Conservation (phyloP, 768 basidiomycete genomes). For the Epithele typhae region DNA sequence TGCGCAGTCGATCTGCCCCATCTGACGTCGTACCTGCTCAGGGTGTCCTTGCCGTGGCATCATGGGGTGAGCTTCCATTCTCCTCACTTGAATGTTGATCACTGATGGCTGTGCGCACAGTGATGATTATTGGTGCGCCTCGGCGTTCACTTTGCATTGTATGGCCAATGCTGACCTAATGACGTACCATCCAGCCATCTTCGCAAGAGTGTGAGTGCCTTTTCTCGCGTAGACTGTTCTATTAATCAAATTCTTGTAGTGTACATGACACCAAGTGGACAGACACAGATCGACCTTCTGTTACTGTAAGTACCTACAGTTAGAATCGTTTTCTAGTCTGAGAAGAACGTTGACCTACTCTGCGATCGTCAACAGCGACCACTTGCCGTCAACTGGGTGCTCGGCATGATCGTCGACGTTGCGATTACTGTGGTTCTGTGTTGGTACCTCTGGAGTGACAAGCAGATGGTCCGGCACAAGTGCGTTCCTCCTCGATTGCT, state of each 20-base stretch:
- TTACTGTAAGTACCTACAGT: background rate
- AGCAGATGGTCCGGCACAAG: constrained; percentile 1
- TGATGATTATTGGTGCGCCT: no score
- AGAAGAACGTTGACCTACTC: no score
- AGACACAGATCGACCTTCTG: background rate
- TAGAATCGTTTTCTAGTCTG: background rate
- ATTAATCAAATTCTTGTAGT: no score
- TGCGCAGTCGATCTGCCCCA: no score
- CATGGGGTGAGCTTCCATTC: constrained; percentile 6
- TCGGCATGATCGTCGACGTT: constrained; percentile 5
- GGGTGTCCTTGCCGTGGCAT: constrained; percentile 3
- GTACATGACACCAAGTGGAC: background rate
- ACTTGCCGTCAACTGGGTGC: constrained; percentile 5
- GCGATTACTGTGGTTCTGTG: constrained; percentile 5
- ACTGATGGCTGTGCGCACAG: background rate
- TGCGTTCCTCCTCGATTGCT: background rate
- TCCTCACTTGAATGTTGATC: no score
- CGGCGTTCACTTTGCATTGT: no score
- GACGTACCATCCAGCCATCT: background rate
- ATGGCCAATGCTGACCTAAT: no score
- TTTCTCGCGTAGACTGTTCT: no score
- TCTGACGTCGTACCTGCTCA: background rate
- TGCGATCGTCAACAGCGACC: background rate
- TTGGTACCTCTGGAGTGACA: constrained; percentile 9
- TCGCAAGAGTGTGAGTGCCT: background rate